Percentiles rank a stretch among this genome's conserved stretches.
phyloP scores from a whole-genome alignment of 495 filamentous ascomycete species.

The Opeltia flavorubescens region DNA sequence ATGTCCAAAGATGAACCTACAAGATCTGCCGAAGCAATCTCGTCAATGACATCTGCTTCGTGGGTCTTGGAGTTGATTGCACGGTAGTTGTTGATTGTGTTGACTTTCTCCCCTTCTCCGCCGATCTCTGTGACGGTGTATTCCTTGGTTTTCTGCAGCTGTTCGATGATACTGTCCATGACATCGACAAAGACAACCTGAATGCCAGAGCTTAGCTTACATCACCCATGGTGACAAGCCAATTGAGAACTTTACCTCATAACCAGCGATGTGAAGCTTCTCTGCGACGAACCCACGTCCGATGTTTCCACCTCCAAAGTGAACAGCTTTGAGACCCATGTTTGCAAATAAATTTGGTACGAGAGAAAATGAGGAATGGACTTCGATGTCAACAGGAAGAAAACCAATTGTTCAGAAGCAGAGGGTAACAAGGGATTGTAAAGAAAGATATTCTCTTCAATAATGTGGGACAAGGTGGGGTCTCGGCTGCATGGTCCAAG shows the following conservation, averaged over 20 bases:
- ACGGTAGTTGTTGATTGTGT: slow-evolving; percentile 81
- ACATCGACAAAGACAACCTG: slow-evolving; percentile 93
- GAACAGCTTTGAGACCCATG: slow-evolving; percentile 70
- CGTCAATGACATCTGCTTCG: slow-evolving; percentile 61
- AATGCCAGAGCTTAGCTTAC: neutral
- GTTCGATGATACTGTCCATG: slow-evolving; percentile 60
- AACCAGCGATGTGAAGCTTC: slow-evolving; percentile 64
- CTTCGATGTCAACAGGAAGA: neutral
- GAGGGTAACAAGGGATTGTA: neutral
- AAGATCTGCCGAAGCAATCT: slow-evolving; percentile 74
- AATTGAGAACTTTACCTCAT: slow-evolving; percentile 9
- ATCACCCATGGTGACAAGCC: neutral
- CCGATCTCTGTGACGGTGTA: slow-evolving; percentile 94
- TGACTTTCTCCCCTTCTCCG: slow-evolving; percentile 63
- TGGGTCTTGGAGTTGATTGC: slow-evolving; percentile 88
- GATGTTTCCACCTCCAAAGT: slow-evolving; percentile 93
- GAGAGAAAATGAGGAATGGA: neutral
- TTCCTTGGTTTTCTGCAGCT: slow-evolving; percentile 54
- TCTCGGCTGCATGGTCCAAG: neutral
- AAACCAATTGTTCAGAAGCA: too few species aligned
- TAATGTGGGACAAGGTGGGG: neutral
- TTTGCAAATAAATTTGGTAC: slow-evolving; percentile 12
- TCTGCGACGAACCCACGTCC: slow-evolving; percentile 54
- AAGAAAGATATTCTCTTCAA: neutral
- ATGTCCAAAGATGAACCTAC: slow-evolving; percentile 17